Evolutionary conservation across 495 filamentous ascomycete genomes (phyloP).

Genomic region (Xylaria curta): DNA sequence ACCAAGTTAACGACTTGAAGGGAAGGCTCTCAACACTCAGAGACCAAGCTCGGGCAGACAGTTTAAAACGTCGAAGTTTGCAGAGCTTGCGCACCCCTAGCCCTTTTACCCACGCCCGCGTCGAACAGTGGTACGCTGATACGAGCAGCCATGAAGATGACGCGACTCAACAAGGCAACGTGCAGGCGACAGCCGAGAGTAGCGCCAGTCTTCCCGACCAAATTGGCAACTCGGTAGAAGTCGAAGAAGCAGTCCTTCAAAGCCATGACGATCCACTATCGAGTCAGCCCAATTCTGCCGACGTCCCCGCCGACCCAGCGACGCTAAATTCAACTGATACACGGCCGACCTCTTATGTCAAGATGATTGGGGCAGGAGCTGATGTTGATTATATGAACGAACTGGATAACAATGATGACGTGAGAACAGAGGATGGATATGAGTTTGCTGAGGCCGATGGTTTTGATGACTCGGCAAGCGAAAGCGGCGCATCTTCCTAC

Average conservation of each 20-base stretch:
- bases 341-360: neutral
- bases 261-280: neutral
- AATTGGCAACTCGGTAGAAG: neutral
- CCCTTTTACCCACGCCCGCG: conserved; percentile 75
- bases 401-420: conserved; percentile 42
- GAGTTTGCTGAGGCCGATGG: conserved; percentile 29
- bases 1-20: conserved; percentile 93
- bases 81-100: conserved; percentile 85
- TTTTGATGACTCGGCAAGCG: conserved; percentile 48
- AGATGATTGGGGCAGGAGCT: conserved; percentile 25
- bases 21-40: conserved; percentile 88
- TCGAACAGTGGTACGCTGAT: conserved; percentile 74
- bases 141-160: conserved; percentile 41
- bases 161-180: neutral
- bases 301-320: neutral
- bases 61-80: conserved; percentile 78
- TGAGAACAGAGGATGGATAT: conserved; percentile 47
- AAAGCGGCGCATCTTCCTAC: conserved; percentile 62
- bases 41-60: conserved; percentile 82
- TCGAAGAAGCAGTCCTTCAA: neutral
- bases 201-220: neutral
- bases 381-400: neutral
- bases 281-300: neutral
- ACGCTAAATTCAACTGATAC: neutral
- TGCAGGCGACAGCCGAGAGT: conserved; percentile 1